A percentile compares a stretch with the other conserved stretches of the same genome.
Evolutionary conservation across 2,329 filamentous ascomycete species (phyloP).

Genomic region (Bipolaris victoriae): DNA sequence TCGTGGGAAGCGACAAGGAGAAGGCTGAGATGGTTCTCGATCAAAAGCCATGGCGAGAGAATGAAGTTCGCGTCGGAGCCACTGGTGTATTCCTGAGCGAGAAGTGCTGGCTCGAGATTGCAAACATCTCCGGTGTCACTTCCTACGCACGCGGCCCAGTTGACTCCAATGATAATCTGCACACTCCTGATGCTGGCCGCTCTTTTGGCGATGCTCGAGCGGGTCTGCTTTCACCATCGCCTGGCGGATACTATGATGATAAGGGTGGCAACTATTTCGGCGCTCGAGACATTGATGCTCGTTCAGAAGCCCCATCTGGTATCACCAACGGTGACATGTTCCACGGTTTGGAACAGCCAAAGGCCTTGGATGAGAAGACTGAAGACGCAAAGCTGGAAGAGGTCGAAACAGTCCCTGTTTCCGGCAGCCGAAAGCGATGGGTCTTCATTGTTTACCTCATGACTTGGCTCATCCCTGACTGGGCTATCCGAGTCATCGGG

Average conservation of each 20-base stretch:
- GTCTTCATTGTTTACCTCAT: conserved; percentile 80
- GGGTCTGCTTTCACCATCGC: conserved; percentile 60
- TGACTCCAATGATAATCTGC: conserved; percentile 57
- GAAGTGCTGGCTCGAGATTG: conserved; percentile 90
- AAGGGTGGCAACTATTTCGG: conserved; percentile 84
- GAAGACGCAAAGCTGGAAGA: conserved; percentile 90
- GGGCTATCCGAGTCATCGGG: conserved; percentile 76
- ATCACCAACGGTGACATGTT: conserved; percentile 95
- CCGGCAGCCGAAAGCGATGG: conserved; percentile 86
- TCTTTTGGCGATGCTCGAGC: conserved; percentile 66
- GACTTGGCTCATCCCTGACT: conserved; percentile 88
- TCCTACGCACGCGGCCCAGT: conserved; percentile 55
- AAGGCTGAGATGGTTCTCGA: conserved; percentile 91
- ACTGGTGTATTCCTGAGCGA: conserved; percentile 97
- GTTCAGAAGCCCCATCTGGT: conserved; percentile 93
- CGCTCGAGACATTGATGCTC: conserved; percentile 76
- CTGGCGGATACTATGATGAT: conserved; percentile 73
- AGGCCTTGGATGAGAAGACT: conserved; percentile 93
- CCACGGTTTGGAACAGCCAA: conserved; percentile 89
- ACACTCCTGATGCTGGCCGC: conserved; percentile 60
- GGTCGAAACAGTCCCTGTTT: conserved; percentile 82
- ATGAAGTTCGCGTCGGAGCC: conserved; percentile 87
- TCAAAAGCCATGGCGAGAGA: conserved; percentile 87
- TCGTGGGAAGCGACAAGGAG: conserved; percentile 91
- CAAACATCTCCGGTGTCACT: conserved; percentile 66